Percentiles rank a stretch among this genome's conserved stretches.
Evolutionary conservation across 164 flowering plant genomes (phyloP).

Genomic region (Sextonia rubra): DNA sequence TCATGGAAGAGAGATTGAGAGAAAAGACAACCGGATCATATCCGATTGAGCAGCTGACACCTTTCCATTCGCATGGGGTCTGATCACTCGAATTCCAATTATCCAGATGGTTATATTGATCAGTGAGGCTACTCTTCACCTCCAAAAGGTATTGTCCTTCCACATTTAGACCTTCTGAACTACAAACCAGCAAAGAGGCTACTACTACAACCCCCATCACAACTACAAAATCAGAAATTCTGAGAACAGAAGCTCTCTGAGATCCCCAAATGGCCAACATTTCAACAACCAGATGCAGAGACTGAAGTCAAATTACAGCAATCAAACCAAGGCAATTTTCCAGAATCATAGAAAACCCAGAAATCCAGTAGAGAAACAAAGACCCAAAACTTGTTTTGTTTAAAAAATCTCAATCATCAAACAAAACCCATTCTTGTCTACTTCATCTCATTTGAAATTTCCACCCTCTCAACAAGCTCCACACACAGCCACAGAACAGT

Average conservation of each 20-base stretch:
- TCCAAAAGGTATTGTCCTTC: slow-evolving; percentile 65
- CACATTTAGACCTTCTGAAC: slow-evolving; percentile 41
- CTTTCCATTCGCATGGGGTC: slow-evolving; percentile 77
- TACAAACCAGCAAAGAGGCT: slow-evolving; percentile 23
- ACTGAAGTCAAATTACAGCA: neutral
- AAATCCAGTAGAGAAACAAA: neutral
- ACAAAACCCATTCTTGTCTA: neutral
- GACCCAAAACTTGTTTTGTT: neutral
- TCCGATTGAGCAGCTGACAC: slow-evolving; percentile 59
- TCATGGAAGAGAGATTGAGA: slow-evolving; percentile 51
- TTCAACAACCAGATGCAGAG: slow-evolving; percentile 11
- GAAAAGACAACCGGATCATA: slow-evolving; percentile 44
- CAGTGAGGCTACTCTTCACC: slow-evolving; percentile 48
- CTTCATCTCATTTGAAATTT: neutral
- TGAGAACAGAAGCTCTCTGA: slow-evolving; percentile 11
- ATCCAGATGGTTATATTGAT: slow-evolving; percentile 34
- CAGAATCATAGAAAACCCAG: neutral
- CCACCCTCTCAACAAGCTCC: neutral
- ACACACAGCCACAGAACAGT: neutral
- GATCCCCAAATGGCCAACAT: slow-evolving; percentile 21
- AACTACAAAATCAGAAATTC: slow-evolving; percentile 21
- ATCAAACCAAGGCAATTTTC: neutral
- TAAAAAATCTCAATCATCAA: neutral
- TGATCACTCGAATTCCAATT: slow-evolving; percentile 59
- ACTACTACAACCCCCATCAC: slow-evolving; percentile 4